These are phyloP conservation scores for Nadsonia starkeyi-henricii DNA, from an alignment of 1,139 yeast genomes.

Conservation along the genomic window DNA sequence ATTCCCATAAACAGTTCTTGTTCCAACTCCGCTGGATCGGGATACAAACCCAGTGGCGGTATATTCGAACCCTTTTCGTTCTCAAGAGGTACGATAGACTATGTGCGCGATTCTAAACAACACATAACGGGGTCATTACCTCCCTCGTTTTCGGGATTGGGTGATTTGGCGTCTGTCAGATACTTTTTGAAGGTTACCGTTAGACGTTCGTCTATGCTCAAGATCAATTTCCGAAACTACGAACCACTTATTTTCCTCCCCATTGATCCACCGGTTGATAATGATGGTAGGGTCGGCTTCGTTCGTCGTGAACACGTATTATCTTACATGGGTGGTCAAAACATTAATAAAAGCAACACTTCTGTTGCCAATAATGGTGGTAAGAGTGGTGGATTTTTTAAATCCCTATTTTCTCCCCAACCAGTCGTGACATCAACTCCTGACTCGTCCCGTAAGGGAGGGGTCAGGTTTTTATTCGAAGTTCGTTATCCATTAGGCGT, in stretches of 20 bases:
- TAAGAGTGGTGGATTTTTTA: constrained; percentile 7
- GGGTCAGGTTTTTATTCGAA: constrained; percentile 15
- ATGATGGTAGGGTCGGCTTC: constrained; percentile 18
- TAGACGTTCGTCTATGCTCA: constrained; percentile 39
- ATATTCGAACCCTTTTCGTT: constrained; percentile 13
- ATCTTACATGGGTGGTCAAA: constrained; percentile 6
- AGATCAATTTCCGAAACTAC: constrained; percentile 33
- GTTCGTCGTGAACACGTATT: constrained; percentile 17
- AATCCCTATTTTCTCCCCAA: constrained; percentile 5
- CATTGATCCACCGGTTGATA: constrained; percentile 28
- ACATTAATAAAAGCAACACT: not conserved
- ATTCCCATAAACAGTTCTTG: constrained; percentile 42
- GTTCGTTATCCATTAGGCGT: constrained; percentile 16
- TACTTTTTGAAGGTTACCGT: constrained; percentile 50
- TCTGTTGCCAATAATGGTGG: not conserved
- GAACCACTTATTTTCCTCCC: constrained; percentile 45
- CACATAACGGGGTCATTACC: constrained; percentile 38
- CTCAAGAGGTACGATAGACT: constrained; percentile 19
- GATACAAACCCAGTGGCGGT: constrained; percentile 3
- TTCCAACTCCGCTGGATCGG: constrained; percentile 21
- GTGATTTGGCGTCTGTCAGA: constrained; percentile 32
- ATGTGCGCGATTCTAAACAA: constrained; percentile 16
- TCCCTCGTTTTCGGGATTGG: constrained; percentile 39
- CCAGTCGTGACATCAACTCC: not conserved
- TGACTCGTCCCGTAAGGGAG: constrained; percentile 8